Evolutionary conservation across 2,329 filamentous ascomycete genomes (phyloP).

Genomic region (Sporothrix brunneoviolacea): DNA sequence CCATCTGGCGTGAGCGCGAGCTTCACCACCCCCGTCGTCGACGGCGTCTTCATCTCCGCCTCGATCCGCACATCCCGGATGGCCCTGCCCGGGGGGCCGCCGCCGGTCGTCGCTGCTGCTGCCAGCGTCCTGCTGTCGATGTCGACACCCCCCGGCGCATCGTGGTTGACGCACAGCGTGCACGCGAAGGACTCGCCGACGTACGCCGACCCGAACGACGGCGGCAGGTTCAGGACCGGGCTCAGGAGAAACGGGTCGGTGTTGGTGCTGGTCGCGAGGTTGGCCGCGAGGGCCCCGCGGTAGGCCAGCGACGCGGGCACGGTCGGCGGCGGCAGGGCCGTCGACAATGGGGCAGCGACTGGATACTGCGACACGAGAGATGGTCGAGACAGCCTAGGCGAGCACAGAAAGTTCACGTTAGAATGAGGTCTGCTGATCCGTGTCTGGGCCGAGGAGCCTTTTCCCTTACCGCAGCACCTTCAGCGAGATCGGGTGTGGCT

Average conservation of each 20-base stretch:
- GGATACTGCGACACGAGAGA: constrained; percentile 67
- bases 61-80: constrained; percentile 75
- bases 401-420: no score
- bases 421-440: no score
- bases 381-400: constrained; percentile 63
- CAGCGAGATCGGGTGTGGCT: constrained; percentile 71
- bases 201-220: constrained; percentile 88
- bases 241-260: constrained; percentile 52
- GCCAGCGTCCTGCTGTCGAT: constrained; percentile 25
- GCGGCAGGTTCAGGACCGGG: constrained; percentile 72
- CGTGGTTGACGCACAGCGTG: constrained; percentile 93
- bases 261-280: constrained; percentile 36
- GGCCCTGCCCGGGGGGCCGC: constrained; percentile 31
- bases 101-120: constrained; percentile 23
- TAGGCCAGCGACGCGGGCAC: constrained; percentile 69
- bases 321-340: constrained; percentile 39
- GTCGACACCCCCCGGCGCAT: constrained; percentile 36
- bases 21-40: constrained; percentile 41
- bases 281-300: constrained; percentile 27
- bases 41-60: constrained; percentile 92
- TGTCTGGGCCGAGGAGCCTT: no score
- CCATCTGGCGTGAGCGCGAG: constrained; percentile 49
- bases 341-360: constrained; percentile 40
- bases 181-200: constrained; percentile 94
- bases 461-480: constrained; percentile 59